A percentile compares a stretch with the other conserved stretches of the same genome.
Conservation (phyloP, 2,329 filamentous ascomycete species). For the Calycina marina region DNA sequence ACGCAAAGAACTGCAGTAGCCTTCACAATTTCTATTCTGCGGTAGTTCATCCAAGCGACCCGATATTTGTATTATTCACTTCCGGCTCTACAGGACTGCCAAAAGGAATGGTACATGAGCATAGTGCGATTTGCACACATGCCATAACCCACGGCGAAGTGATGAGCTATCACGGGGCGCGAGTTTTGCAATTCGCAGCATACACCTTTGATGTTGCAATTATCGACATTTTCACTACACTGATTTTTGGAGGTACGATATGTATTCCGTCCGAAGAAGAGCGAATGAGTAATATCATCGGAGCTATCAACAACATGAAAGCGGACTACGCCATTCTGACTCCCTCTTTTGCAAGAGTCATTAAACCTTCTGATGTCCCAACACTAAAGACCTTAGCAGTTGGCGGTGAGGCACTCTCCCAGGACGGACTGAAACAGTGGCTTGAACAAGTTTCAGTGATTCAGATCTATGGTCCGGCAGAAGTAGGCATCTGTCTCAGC, state of each 20-base stretch:
- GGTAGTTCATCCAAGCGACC: not conserved
- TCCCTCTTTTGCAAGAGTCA: slow-evolving; percentile 14
- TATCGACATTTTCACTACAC: slow-evolving; percentile 15
- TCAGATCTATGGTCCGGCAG: slow-evolving; percentile 63
- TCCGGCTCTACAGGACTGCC: slow-evolving; percentile 16
- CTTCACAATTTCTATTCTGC: no score
- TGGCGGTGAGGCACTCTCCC: not conserved
- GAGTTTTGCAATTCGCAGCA: slow-evolving; percentile 8
- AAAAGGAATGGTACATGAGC: slow-evolving; percentile 11
- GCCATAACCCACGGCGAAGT: slow-evolving; percentile 3
- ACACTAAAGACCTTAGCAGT: not conserved
- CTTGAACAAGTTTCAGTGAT: slow-evolving; percentile 22
- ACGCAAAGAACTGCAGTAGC: not conserved
- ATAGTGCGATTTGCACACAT: slow-evolving; percentile 6
- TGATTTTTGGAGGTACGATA: slow-evolving; percentile 25
- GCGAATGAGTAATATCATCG: slow-evolving; percentile 24
- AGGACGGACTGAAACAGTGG: slow-evolving; percentile 10
- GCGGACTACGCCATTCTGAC: slow-evolving; percentile 14
- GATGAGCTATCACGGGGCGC: slow-evolving; percentile 1
- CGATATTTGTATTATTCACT: slow-evolving; percentile 12
- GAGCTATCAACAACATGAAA: slow-evolving; percentile 14
- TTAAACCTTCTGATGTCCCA: slow-evolving; percentile 4
- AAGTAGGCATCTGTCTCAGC: slow-evolving; percentile 24
- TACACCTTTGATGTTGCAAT: slow-evolving; percentile 25
- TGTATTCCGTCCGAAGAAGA: slow-evolving; percentile 26